Conservation (phyloP, 441 rosid species). For the Biscutella laevigata region DNA sequence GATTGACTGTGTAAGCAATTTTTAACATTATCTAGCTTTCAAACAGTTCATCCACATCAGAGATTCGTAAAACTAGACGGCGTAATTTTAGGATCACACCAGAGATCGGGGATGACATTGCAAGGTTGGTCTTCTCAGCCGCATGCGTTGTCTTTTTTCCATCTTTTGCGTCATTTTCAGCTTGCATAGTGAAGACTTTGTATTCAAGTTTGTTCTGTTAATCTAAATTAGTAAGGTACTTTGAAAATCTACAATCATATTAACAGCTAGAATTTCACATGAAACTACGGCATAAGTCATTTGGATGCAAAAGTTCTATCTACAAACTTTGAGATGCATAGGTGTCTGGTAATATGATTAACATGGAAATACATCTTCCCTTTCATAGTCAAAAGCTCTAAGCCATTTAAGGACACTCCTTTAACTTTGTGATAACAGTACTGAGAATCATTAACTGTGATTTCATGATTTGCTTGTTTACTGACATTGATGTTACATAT, state of each 20-base stretch:
- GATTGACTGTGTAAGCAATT: slow-evolving; percentile 13
- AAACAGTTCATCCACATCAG: slow-evolving; percentile 74
- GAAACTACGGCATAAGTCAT: slow-evolving; percentile 6
- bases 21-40: slow-evolving; percentile 34
- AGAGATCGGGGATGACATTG: slow-evolving; percentile 99
- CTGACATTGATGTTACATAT: slow-evolving; percentile 14
- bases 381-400: background rate
- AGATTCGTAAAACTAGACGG: slow-evolving; percentile 71
- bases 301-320: background rate
- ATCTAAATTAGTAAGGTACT: background rate
- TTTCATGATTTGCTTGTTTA: background rate
- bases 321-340: background rate
- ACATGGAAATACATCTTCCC: slow-evolving; percentile 10
- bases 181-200: slow-evolving; percentile 6
- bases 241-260: background rate
- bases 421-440: background rate
- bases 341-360: slow-evolving; percentile 8
- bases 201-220: background rate
- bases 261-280: background rate
- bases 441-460: background rate
- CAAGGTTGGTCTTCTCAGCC: slow-evolving; percentile 52
- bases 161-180: slow-evolving; percentile 8
- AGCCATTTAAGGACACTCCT: background rate
- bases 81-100: slow-evolving; percentile 97
- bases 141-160: slow-evolving; percentile 8